Evolutionary conservation across 805 yeast genomes (phyloP).

Genomic region (Limtongia smithiae): DNA sequence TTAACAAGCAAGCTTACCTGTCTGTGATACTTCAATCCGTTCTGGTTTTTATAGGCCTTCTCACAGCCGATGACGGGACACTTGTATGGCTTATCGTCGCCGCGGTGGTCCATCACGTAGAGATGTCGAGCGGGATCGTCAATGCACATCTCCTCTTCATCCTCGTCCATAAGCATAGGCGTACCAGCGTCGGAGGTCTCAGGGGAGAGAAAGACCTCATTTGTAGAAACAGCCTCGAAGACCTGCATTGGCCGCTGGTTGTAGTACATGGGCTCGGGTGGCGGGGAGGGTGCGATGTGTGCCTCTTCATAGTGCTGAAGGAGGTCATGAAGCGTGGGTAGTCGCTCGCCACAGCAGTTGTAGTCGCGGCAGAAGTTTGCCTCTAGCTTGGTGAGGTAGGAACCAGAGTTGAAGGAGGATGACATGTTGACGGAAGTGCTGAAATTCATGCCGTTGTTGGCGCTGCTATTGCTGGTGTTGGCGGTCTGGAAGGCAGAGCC

Average conservation of each 20-base stretch:
- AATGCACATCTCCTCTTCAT: constrained; percentile 72
- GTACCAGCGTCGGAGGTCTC: constrained; percentile 39
- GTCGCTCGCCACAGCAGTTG: constrained; percentile 87
- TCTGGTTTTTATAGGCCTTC: constrained; percentile 94
- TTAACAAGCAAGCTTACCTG: constrained; percentile 24
- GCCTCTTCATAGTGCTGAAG: constrained; percentile 94
- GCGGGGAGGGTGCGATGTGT: constrained; percentile 69
- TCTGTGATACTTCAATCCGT: constrained; percentile 93
- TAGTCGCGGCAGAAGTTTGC: constrained; percentile 96
- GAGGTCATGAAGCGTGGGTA: constrained; percentile 91
- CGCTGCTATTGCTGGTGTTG: neutral
- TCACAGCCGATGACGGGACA: constrained; percentile 99
- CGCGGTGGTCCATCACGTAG: constrained; percentile 78
- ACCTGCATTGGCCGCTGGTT: constrained; percentile 45
- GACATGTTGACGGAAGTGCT: constrained; percentile 47
- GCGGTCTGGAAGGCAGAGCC: constrained; percentile 5
- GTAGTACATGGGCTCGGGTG: constrained; percentile 34
- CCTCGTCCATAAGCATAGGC: constrained; percentile 43
- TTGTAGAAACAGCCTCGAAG: constrained; percentile 87
- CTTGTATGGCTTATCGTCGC: constrained; percentile 89
- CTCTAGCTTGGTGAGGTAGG: constrained; percentile 87
- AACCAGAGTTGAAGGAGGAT: constrained; percentile 53
- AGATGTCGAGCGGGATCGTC: constrained; percentile 96
- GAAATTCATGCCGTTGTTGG: constrained; percentile 15
- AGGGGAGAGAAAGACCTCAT: constrained; percentile 73